Base-by-base conservation (phyloP, 2,329 filamentous ascomycete genomes). In the Aureobasidium mangrovei region DNA sequence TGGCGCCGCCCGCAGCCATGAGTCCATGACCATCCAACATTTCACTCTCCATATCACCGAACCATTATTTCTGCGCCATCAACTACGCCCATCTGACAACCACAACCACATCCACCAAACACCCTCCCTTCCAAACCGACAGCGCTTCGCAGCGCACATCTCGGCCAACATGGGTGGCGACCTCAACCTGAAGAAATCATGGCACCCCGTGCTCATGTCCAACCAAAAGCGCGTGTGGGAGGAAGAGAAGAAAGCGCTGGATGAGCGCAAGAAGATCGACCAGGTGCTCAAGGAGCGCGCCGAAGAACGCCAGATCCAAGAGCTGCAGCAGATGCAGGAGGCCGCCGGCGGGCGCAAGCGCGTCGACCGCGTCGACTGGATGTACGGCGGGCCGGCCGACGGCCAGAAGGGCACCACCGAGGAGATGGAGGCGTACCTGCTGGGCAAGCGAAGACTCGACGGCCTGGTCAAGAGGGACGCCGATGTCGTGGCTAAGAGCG, bases 401-500 rank as follows among this genome's bases (percentile, higher is more conserved):
- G 88, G 88, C 35, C 84, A 87, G 64, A 75, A 77, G n/a, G 86
- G 85, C 31, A 88, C 82, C 38, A 81, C 80, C 27, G 91, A 96
- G 69, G 93, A 97, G 71, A 90, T 88, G 73, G 93, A 98, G 66
- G 89, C 87, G 3, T 98, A 95, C 67, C 72, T 98, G 1, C 77
- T 98, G 10, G 93, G 93, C 51, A 97, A 96, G 75, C 80, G 93
- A 56, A 81, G 91, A 56, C 91, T 98, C 67, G 91, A 97, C 73
- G 83, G 84, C 9, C 77, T 98, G 53, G 81, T 89, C 41, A 88
- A 93, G 67, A 88, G 86, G 46, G 85, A 85, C 38, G 88, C 82
- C 61, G 86, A 93, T 67, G 86, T 86, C 60, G 72, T 95, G 55
- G 32, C 85, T 89, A 69, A 95, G 95, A 69, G 70, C 29, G 65